Percentiles rank a stretch among this genome's conserved stretches.
Conservation (phyloP, 2,329 filamentous ascomycete genomes). For the Cladosporium sp. region DNA sequence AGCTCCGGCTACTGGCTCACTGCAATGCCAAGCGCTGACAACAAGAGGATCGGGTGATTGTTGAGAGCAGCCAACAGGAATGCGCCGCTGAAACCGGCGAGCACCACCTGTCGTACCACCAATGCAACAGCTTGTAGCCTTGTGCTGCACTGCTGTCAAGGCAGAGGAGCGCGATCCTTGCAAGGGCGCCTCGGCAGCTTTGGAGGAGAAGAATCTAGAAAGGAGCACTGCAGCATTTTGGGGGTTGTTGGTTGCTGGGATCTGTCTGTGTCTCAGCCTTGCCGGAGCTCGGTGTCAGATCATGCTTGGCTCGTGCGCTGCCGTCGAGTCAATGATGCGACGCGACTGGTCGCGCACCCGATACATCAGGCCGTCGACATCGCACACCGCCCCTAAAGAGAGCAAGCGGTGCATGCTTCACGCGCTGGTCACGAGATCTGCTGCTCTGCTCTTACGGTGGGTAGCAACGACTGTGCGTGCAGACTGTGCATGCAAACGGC, state of each 20-base stretch:
- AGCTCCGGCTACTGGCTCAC: neutral
- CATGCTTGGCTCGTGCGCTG: conserved; percentile 4
- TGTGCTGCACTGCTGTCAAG: conserved; percentile 2
- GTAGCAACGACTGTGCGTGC: neutral
- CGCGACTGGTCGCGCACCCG: neutral
- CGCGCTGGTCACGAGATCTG: neutral
- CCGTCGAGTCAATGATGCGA: conserved; percentile 1
- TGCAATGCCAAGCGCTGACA: neutral
- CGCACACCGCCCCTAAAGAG: conserved; percentile 7
- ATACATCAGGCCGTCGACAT: neutral
- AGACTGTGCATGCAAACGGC: neutral
- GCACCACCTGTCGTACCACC: neutral
- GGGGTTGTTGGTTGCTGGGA: neutral
- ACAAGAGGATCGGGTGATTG: neutral
- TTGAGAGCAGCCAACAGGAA: neutral
- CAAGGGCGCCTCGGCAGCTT: neutral
- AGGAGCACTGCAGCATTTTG: conserved; percentile 11
- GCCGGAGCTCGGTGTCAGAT: conserved; percentile 5
- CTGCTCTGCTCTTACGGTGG: neutral
- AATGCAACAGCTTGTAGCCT: neutral
- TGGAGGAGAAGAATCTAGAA: conserved; percentile 4
- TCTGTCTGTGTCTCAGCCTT: conserved; percentile 8
- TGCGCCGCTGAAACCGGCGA: neutral
- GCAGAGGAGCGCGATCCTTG: neutral
- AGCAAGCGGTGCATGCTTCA: neutral